A percentile compares a stretch with the other conserved stretches of the same genome.
These are phyloP conservation scores for Xerocomus nothofagi DNA, from an alignment of 1,284 basidiomycete genomes.

Conservation along the genomic window DNA sequence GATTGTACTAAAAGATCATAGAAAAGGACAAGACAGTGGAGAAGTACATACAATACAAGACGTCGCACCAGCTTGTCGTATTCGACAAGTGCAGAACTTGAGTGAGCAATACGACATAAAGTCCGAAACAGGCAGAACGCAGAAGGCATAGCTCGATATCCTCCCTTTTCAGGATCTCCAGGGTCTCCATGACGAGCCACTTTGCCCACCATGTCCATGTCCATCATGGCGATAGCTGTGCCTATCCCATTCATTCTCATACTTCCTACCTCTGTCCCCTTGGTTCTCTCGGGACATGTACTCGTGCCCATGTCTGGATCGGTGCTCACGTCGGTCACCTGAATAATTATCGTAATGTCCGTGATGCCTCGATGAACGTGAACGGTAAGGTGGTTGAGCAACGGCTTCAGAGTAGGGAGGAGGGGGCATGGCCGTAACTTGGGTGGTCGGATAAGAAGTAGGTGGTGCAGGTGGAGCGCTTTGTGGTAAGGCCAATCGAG, in stretches of 20 bases:
- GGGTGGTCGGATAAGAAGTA: constrained; percentile 1
- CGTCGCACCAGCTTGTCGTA: constrained; percentile 6
- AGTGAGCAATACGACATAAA: neutral
- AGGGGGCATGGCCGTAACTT: constrained; percentile 4
- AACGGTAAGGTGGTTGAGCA: constrained; percentile 15
- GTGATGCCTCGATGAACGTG: constrained; percentile 25
- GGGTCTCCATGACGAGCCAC: constrained; percentile 11
- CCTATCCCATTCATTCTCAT: constrained; percentile 1
- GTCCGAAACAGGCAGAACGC: neutral
- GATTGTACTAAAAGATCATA: neutral
- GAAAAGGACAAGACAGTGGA: neutral
- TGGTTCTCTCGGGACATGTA: constrained; percentile 10
- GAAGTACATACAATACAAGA: constrained; percentile 1
- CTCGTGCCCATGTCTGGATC: constrained; percentile 14
- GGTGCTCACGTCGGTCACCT: constrained; percentile 12
- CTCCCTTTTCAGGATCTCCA: constrained; percentile 17
- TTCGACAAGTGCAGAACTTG: constrained; percentile 1
- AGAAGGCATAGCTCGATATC: neutral
- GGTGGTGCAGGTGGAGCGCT: constrained; percentile 7
- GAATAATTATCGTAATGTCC: constrained; percentile 8
- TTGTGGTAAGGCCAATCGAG: constrained; percentile 12
- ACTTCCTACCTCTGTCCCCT: constrained; percentile 10
- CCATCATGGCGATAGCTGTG: constrained; percentile 13
- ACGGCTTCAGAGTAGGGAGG: constrained; percentile 25
- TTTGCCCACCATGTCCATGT: constrained; percentile 1